Evolutionary conservation across 768 basidiomycete genomes (phyloP).

Genomic region (Panus rudis): DNA sequence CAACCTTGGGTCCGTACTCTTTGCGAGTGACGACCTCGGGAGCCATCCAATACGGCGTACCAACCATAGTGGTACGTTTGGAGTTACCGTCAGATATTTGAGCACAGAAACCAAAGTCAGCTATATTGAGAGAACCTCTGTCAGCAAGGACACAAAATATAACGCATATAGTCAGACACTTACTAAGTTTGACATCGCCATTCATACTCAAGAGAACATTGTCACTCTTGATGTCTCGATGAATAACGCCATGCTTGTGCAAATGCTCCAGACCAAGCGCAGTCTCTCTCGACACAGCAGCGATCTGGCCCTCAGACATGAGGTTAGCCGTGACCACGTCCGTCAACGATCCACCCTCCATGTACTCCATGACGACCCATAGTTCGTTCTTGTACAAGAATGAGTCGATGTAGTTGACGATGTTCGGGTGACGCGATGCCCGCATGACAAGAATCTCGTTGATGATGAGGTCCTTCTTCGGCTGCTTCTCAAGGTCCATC

Average conservation of each 20-base stretch:
- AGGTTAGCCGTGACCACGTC: constrained; percentile 94
- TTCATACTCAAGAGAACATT: constrained; percentile 89
- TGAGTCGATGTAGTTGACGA: constrained; percentile 98
- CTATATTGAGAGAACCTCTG: constrained; percentile 32
- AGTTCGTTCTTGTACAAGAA: constrained; percentile 97
- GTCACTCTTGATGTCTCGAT: constrained; percentile 98
- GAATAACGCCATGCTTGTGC: constrained; percentile 94
- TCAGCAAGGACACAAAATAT: neutral
- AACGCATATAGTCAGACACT: constrained; percentile 30
- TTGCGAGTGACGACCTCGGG: constrained; percentile 97
- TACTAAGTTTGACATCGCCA: constrained; percentile 97
- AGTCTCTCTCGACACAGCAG: constrained; percentile 90
- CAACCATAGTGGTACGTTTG: constrained; percentile 97
- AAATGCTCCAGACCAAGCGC: constrained; percentile 91
- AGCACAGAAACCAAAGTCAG: constrained; percentile 98
- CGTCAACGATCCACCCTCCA: constrained; percentile 93
- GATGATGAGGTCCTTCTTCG: constrained; percentile 99
- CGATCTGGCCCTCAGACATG: constrained; percentile 99
- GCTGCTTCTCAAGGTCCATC: constrained; percentile 99
- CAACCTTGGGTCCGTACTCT: constrained; percentile 98
- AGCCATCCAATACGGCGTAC: constrained; percentile 99
- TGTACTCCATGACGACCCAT: constrained; percentile 99
- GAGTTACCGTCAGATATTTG: constrained; percentile 88
- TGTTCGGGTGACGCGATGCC: constrained; percentile 93
- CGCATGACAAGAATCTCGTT: constrained; percentile 99